Evolutionary conservation across 768 basidiomycete species (phyloP).

Genomic region (Glaciozyma martinii): DNA sequence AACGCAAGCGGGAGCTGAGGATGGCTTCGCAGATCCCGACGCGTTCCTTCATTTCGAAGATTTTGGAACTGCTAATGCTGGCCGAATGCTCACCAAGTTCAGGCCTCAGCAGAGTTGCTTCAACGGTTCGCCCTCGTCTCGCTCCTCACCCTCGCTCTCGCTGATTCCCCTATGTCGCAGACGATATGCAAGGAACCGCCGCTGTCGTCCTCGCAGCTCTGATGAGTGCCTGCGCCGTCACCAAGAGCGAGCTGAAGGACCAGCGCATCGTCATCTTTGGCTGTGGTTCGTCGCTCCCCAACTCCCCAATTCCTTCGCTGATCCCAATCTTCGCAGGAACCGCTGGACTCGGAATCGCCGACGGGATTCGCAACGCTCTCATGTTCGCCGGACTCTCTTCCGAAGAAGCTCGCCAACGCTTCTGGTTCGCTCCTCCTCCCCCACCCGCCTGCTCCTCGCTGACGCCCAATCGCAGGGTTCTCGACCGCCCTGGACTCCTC

Average conservation of each 20-base stretch:
- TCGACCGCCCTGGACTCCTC: conserved; percentile 33
- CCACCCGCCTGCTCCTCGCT: neutral
- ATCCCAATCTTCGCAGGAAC: conserved; percentile 41
- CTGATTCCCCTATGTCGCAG: neutral
- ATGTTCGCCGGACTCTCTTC: conserved; percentile 46
- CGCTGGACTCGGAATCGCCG: conserved; percentile 70
- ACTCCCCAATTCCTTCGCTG: neutral
- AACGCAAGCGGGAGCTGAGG: no score
- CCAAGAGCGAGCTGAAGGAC: conserved; percentile 55
- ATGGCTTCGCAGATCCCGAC: conserved; percentile 13
- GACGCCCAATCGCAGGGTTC: neutral
- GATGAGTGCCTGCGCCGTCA: conserved; percentile 60
- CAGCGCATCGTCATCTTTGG: conserved; percentile 74
- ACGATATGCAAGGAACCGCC: conserved; percentile 52
- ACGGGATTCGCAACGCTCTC: conserved; percentile 69
- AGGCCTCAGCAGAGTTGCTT: conserved; percentile 50
- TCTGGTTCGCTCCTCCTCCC: conserved; percentile 9
- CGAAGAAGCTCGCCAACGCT: conserved; percentile 48
- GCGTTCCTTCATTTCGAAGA: conserved; percentile 58
- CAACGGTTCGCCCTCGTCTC: conserved; percentile 69
- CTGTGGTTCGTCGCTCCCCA: conserved; percentile 44
- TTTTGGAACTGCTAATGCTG: conserved; percentile 21
- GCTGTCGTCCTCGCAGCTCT: conserved; percentile 63
- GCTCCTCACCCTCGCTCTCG: neutral
- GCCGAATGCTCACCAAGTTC: conserved; percentile 45